A percentile compares a stretch with the other conserved stretches of the same genome.
phyloP scores from a whole-genome alignment of 495 filamentous ascomycete species.

The Clohesyomyces aquaticus region DNA sequence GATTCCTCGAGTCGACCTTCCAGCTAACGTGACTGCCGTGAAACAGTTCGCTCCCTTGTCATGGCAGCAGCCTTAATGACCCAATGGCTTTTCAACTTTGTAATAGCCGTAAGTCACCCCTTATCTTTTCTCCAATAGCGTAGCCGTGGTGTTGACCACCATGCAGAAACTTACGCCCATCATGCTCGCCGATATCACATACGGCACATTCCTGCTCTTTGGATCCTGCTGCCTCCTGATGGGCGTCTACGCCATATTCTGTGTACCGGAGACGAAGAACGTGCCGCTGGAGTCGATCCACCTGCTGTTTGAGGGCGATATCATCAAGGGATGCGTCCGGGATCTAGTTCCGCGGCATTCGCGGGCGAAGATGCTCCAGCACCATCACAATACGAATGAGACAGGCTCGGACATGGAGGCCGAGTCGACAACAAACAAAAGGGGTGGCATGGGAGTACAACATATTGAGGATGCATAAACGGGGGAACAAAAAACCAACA shows the following conservation, averaged over 20 bases:
- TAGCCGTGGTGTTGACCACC: no score
- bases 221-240: constrained; percentile 43
- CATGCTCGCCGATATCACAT: constrained; percentile 57
- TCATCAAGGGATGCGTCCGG: constrained; percentile 34
- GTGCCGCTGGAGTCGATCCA: constrained; percentile 40
- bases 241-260: constrained; percentile 41
- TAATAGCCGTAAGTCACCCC: constrained; percentile 54
- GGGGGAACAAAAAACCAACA: background rate
- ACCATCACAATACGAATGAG: constrained; percentile 35
- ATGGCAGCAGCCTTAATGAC: constrained; percentile 67
- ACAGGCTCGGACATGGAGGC: constrained; percentile 14
- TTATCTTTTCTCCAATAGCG: no score
- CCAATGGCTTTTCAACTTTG: constrained; percentile 69
- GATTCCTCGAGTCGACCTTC: background rate
- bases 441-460: constrained; percentile 16
- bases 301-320: constrained; percentile 39
- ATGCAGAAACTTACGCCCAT: constrained; percentile 57
- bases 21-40: constrained; percentile 4
- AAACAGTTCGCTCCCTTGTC: constrained; percentile 32
- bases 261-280: constrained; percentile 40
- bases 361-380: constrained; percentile 35
- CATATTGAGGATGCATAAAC: constrained; percentile 35
- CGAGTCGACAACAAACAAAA: constrained; percentile 10
- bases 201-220: constrained; percentile 51
- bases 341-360: constrained; percentile 37